These are phyloP conservation scores for Spinacia oleracea DNA, from an alignment of 179 eudicot genomes.

Conservation along the genomic window DNA sequence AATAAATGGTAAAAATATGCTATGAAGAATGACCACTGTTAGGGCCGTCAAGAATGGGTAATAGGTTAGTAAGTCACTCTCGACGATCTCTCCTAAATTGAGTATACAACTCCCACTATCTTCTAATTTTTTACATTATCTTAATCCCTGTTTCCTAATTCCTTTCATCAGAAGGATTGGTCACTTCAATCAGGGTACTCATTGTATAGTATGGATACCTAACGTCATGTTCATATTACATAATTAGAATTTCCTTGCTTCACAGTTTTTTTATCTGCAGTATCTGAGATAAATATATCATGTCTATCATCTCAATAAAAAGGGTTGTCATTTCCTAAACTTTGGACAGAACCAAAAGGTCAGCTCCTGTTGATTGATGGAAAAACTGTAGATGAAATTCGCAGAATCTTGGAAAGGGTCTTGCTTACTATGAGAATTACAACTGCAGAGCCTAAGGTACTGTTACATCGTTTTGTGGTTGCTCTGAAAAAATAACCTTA, in stretches of 20 bases:
- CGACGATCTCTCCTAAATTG: background rate
- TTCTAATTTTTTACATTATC: background rate
- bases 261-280: background rate
- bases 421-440: slow-evolving; percentile 91
- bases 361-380: slow-evolving; percentile 91
- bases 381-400: slow-evolving; percentile 87
- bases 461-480: background rate
- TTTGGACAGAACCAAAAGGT: slow-evolving; percentile 91
- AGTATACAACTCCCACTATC: background rate
- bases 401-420: slow-evolving; percentile 88
- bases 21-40: background rate
- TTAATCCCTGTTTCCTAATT: background rate
- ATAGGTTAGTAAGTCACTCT: background rate
- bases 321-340: slow-evolving; percentile 9
- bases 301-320: slow-evolving; percentile 7
- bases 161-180: background rate
- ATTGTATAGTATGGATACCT: background rate
- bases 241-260: background rate
- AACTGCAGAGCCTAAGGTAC: slow-evolving; percentile 90
- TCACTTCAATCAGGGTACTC: background rate
- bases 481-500: background rate
- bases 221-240: background rate
- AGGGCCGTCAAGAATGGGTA: background rate
- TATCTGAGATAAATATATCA: background rate
- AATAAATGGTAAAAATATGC: background rate